Evolutionary conservation across 805 yeast genomes (phyloP).

Genomic region (Kodamaea neixiangensis): DNA sequence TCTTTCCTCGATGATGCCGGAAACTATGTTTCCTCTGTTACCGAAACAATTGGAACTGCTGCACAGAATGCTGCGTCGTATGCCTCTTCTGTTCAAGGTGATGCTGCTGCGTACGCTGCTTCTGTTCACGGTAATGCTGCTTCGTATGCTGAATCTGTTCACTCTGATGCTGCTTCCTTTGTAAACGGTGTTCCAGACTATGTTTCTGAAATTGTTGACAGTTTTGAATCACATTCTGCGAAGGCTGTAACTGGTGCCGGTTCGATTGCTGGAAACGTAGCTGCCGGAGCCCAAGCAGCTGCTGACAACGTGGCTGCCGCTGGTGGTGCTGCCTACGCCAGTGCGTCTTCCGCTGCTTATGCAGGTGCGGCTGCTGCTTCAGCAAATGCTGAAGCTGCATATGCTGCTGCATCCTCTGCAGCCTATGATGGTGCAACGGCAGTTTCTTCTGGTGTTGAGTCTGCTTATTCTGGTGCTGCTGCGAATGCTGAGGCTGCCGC

Average conservation of each 20-base stretch:
- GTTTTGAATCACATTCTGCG: not conserved
- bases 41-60: conserved; percentile 9
- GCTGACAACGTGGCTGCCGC: conserved; percentile 10
- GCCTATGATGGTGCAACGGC: not conserved
- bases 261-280: not conserved
- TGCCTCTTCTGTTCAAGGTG: not conserved
- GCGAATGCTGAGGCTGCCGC: not conserved
- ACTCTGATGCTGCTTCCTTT: not conserved
- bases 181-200: not conserved
- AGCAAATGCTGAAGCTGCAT: not conserved
- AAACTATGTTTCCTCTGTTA: conserved; percentile 1
- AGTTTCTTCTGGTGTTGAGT: not conserved
- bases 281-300: conserved; percentile 15
- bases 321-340: conserved; percentile 4
- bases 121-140: not conserved
- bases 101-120: not conserved
- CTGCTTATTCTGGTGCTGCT: not conserved
- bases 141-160: not conserved
- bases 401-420: not conserved
- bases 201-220: conserved; percentile 15
- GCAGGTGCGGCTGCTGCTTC: conserved; percentile 1
- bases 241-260: not conserved
- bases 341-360: not conserved
- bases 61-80: conserved; percentile 4
- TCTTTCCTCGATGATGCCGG: conserved; percentile 13